Base-by-base conservation (phyloP, 176 grass and related monocot species). In the Eleusine coracana region DNA sequence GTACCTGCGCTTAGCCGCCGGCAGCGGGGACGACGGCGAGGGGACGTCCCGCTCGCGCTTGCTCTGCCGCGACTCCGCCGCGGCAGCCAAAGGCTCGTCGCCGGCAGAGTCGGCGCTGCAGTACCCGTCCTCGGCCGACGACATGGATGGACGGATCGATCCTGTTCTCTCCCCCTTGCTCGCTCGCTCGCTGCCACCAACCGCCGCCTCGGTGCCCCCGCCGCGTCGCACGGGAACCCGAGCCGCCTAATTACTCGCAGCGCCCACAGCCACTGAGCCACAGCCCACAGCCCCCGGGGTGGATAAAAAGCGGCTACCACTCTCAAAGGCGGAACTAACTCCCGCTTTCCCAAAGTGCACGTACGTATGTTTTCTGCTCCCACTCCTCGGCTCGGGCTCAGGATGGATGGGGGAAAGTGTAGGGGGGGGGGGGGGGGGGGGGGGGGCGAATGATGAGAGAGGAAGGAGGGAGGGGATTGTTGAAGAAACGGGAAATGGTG, bases 1-100 rank as follows among this genome's bases (percentile, higher is more conserved):
- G 69, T 83, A 99, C 96, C 96, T 99, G 83, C 93, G 86, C 89
- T 96, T 99, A 6, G 92, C 51, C 0, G 84, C 76, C 18, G 92
- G 86, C 38, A 83, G 88, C 46, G 85, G 73, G 14, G 91, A 90
- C 31, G 88, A 87, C 23, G 91, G 81, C 46, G 79, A 80, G 11
- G 74, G 67, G 65, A 39, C 37, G 39, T 81, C 82, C 23, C 84
- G 84, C 66, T 88, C 78, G 66, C 78, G 79, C 79, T 81, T 81
- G 2, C 3, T 80, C 36, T 87, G 83, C 58, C 89, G 84, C 77
- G 78, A 93, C 36, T 83, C 73, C 54, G 83, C 73, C 48, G 80
- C 87, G 21, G 86, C 80, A 56, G 74, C 59, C 86, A 11, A 48
- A 1, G 56, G 68, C 89, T 95, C 96, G 41, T 93, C 96, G 74